Conservation (phyloP, 2,329 filamentous ascomycete species). For the Curvularia eragrostidis region DNA sequence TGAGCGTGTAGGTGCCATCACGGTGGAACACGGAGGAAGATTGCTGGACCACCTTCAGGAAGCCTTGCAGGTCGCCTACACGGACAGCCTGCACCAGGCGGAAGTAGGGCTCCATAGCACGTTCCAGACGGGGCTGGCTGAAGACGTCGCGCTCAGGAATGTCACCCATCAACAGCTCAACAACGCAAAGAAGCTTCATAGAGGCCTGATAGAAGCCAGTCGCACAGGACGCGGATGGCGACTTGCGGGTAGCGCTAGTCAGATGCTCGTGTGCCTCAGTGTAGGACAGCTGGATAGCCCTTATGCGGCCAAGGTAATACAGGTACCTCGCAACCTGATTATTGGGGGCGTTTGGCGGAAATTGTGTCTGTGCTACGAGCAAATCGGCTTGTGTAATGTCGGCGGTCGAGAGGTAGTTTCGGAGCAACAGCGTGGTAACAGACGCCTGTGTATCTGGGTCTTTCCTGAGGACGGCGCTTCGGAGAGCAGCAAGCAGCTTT, state of each 20-base stretch:
- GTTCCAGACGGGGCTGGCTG: conserved; percentile 85
- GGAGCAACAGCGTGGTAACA: conserved; percentile 90
- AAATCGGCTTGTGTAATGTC: conserved; percentile 97
- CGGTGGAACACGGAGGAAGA: conserved; percentile 86
- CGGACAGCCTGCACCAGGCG: conserved; percentile 92
- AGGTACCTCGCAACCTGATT: conserved; percentile 98
- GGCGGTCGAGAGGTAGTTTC: conserved; percentile 94
- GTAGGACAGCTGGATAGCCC: conserved; percentile 94
- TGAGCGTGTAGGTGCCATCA: conserved; percentile 94
- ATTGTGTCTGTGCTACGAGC: conserved; percentile 92
- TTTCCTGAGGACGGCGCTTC: conserved; percentile 95
- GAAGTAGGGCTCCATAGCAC: conserved; percentile 90
- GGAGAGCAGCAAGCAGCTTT: conserved; percentile 82
- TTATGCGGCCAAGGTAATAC: conserved; percentile 96
- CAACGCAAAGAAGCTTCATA: conserved; percentile 93
- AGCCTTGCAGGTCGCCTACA: conserved; percentile 93
- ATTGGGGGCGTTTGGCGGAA: conserved; percentile 92
- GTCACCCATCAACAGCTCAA: conserved; percentile 97
- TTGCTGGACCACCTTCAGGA: conserved; percentile 82
- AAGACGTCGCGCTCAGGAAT: conserved; percentile 96
- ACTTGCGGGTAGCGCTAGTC: conserved; percentile 91
- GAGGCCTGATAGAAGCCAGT: conserved; percentile 95
- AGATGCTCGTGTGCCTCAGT: conserved; percentile 96
- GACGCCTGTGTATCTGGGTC: conserved; percentile 97
- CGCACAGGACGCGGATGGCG: conserved; percentile 85